phyloP scores from a whole-genome alignment of 2,329 filamentous ascomycete species.

The Coleophoma eucalyptorum region DNA sequence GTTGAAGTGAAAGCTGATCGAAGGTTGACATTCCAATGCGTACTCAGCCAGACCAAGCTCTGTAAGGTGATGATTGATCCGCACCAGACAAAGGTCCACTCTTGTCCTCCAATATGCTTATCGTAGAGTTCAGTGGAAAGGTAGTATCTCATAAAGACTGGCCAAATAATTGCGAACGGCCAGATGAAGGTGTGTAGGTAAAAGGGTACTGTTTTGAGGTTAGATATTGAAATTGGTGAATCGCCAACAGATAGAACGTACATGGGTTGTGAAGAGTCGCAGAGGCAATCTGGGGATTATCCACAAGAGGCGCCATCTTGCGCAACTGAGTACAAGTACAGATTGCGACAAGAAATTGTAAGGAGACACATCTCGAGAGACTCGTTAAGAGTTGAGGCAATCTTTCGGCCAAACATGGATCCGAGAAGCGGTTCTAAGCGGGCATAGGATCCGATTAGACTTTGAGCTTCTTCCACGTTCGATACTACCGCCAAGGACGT shows the following conservation, averaged over 20 bases:
- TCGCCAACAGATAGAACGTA: conserved; percentile 8
- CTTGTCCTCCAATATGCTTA: conserved; percentile 84
- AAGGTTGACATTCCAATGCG: conserved; percentile 94
- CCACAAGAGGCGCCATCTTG: conserved; percentile 76
- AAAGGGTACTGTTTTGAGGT: conserved; percentile 48
- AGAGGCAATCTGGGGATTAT: conserved; percentile 83
- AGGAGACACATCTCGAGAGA: conserved; percentile 56
- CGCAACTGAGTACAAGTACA: conserved; percentile 15
- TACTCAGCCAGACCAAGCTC: conserved; percentile 88
- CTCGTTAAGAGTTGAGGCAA: conserved; percentile 36
- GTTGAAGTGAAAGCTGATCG: conserved; percentile 77
- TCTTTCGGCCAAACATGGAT: too few relatives aligned
- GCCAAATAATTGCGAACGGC: conserved; percentile 92
- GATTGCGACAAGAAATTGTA: conserved; percentile 32
- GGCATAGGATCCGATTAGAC: too few relatives aligned
- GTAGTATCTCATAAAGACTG: conserved; percentile 85
- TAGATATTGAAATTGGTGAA: conserved; percentile 4
- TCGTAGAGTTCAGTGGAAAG: conserved; percentile 81
- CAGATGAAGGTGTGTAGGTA: conserved; percentile 86
- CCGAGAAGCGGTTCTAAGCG: too few relatives aligned
- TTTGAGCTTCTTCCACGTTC: too few relatives aligned
- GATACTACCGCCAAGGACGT: too few relatives aligned
- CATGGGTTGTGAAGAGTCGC: conserved; percentile 83
- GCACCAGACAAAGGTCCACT: conserved; percentile 97
- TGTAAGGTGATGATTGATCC: conserved; percentile 85